Evolutionary conservation across 176 grass and related monocot genomes (phyloP), one percentile per base, ranked within the genome.

Genomic region (Stipa capillata): DNA sequence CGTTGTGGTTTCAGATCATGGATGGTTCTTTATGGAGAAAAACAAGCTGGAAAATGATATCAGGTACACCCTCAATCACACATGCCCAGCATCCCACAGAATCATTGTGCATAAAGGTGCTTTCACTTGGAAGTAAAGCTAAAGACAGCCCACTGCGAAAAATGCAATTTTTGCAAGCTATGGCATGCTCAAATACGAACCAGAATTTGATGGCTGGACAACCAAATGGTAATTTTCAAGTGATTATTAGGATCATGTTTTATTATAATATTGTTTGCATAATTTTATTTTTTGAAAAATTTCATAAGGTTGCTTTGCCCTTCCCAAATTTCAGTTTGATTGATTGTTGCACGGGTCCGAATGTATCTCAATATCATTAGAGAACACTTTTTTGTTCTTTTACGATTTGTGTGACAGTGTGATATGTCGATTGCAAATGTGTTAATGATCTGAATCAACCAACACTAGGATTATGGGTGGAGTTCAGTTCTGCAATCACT

Each of bases 61-160:
- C 67, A 42, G 74, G 39, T 84, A 84, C 39, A 60, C 32, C 71
- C 80, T 87, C 72, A 69, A 69, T 41, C 44, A 72, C 44, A 72
- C 44, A 82, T 82, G 72, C 39, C 50, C 75, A 79, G 44, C 80
- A 79, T 68, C 40, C 51, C 40, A 74, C 20, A 68, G 31, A 79
- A 88, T 88, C 49, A 74, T 79, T 69, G 50, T 27, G 51, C 56
- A 84, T 57, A 84, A 84, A 84, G 68, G 45, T 40, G 24, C 31
- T 79, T 84, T 79, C 67, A 40, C 86, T 88, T 84, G 59, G 14
- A 73, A 84, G 49, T 65, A 59, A 88, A 84, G 86, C 18, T 74
- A 68, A 68, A 72, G 54, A 67, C 27, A 75, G 7, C 0, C 27
- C n/a, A 25, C 27, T 63, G 40, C 16, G 33, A 56, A 74, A 57